Percentiles rank a stretch among this genome's conserved stretches.
Evolutionary conservation across 2,329 filamentous ascomycete genomes (phyloP).

Genomic region (Talaromyces sp.): DNA sequence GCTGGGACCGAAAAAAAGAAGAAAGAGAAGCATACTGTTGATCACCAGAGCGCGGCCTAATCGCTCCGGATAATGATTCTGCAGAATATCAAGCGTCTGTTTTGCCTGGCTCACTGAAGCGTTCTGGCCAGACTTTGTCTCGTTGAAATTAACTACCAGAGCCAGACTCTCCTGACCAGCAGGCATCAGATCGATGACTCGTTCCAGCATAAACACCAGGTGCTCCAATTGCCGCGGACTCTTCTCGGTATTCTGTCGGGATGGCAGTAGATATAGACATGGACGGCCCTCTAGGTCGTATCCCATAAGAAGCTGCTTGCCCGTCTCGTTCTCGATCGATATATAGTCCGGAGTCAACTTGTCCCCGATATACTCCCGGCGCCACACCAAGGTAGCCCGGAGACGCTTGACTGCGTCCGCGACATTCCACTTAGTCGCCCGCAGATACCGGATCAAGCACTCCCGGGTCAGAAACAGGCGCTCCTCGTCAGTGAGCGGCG

Average conservation of each 20-base stretch:
- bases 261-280: slow-evolving; percentile 85
- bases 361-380: slow-evolving; percentile 81
- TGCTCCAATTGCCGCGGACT: slow-evolving; percentile 87
- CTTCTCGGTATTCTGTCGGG: slow-evolving; percentile 85
- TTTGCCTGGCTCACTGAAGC: slow-evolving; percentile 72
- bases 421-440: slow-evolving; percentile 86
- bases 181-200: slow-evolving; percentile 80
- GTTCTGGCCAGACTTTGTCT: slow-evolving; percentile 68
- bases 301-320: slow-evolving; percentile 86
- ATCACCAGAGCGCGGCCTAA: slow-evolving; percentile 84
- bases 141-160: slow-evolving; percentile 87
- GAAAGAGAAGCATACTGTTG: slow-evolving; percentile 58
- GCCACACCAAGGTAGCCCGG: slow-evolving; percentile 76
- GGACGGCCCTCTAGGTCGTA: slow-evolving; percentile 83
- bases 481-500: slow-evolving; percentile 72
- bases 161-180: slow-evolving; percentile 81
- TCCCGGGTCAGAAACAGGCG: slow-evolving; percentile 88
- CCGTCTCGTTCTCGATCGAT: slow-evolving; percentile 89
- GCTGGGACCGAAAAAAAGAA: neutral
- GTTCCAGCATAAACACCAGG: slow-evolving; percentile 92
- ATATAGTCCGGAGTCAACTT: slow-evolving; percentile 76
- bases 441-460: slow-evolving; percentile 86
- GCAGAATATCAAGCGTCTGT: slow-evolving; percentile 83
- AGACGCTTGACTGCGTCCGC: slow-evolving; percentile 74
- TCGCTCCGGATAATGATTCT: slow-evolving; percentile 92